Conservation (phyloP, 2,329 filamentous ascomycete genomes). For the Sarocladium oryzae region DNA sequence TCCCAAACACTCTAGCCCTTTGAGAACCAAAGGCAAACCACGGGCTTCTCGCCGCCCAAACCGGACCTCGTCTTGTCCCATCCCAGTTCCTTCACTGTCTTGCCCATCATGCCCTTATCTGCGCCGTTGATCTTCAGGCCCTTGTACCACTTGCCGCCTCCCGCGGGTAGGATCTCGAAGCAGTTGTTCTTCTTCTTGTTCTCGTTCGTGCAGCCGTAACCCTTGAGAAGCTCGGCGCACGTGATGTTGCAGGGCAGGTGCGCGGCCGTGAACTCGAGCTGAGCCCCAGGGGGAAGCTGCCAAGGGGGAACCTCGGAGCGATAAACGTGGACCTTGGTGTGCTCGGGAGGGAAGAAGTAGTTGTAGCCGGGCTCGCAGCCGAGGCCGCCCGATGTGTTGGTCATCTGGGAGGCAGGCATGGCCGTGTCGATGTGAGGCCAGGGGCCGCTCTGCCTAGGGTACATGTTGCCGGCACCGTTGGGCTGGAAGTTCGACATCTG, state of each 20-base stretch:
- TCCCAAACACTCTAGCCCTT: conserved; percentile 32
- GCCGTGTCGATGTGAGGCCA: conserved; percentile 35
- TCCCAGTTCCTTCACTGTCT: conserved; percentile 48
- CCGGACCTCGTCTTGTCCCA: conserved; percentile 50
- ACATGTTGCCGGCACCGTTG: conserved; percentile 28
- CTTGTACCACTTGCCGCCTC: conserved; percentile 53
- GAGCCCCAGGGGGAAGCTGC: conserved; percentile 36
- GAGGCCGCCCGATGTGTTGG: conserved; percentile 49
- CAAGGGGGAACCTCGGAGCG: conserved; percentile 45
- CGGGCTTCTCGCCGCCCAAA: conserved; percentile 38
- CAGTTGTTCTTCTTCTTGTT: conserved; percentile 47
- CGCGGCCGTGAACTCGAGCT: conserved; percentile 40
- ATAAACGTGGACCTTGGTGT: conserved; percentile 55
- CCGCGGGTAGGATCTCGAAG: conserved; percentile 48
- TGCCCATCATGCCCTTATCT: conserved; percentile 39
- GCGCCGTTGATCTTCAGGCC: conserved; percentile 46
- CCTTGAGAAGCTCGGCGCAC: conserved; percentile 49
- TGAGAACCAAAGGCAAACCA: conserved; percentile 55
- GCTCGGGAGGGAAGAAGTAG: conserved; percentile 52
- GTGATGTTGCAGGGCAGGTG: conserved; percentile 48
- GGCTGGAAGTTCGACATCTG: conserved; percentile 28
- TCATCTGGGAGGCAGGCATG: conserved; percentile 47
- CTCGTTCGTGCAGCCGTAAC: conserved; percentile 50
- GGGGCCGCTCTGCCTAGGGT: conserved; percentile 33
- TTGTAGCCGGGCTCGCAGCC: conserved; percentile 58